These are phyloP conservation scores for Lodderomyces pseudojiufengensis DNA, from an alignment of 1,139 yeast genomes.

Conservation along the genomic window DNA sequence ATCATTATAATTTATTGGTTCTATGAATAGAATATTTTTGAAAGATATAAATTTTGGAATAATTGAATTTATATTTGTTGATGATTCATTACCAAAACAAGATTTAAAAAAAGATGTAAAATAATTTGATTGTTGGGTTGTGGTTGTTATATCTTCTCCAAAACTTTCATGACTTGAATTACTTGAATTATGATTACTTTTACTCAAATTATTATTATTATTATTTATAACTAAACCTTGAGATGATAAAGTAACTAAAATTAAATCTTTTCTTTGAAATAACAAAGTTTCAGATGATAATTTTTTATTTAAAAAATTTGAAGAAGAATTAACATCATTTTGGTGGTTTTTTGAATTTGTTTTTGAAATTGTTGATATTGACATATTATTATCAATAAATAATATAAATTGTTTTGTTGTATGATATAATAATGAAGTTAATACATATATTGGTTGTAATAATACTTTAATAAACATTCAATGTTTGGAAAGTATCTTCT, in stretches of 20 bases:
- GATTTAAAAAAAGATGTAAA: background rate
- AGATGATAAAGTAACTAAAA: slow-evolving; percentile 8
- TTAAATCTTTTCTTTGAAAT: slow-evolving; percentile 9
- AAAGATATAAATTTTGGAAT: slow-evolving; percentile 18
- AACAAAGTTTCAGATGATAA: slow-evolving; percentile 15
- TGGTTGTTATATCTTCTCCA: background rate
- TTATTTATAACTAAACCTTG: slow-evolving; percentile 13
- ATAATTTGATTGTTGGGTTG: slow-evolving; percentile 2
- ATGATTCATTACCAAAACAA: slow-evolving; percentile 1
- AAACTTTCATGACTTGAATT: no score
- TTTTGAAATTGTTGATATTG: no score
- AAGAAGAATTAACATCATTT: no score
- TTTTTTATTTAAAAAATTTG: slow-evolving; percentile 2
- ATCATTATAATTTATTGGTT: slow-evolving; percentile 10
- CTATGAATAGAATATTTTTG: slow-evolving; percentile 28
- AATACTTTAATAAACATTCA: no score
- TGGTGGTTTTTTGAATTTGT: no score
- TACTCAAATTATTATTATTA: no score
- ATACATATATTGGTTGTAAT: no score
- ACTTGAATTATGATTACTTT: no score
- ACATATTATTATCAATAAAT: no score
- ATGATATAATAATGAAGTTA: no score
- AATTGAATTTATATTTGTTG: background rate
- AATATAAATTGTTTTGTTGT: no score
- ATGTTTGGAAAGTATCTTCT: no score